Base-by-base conservation (phyloP, 352 stramenopile genomes). In the Phytophthora pini region DNA sequence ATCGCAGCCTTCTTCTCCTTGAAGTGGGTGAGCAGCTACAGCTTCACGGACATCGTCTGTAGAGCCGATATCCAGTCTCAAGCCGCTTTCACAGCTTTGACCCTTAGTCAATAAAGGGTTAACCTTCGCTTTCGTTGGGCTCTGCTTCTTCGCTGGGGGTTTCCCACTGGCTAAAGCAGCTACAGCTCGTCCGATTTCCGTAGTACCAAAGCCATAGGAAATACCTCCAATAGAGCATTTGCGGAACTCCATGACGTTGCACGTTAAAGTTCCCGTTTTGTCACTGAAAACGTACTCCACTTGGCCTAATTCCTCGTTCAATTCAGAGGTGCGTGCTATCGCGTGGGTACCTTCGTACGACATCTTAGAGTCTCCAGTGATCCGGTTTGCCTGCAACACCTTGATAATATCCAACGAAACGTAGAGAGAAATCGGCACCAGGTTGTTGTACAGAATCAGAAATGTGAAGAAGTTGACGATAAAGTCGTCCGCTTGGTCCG, bases 251-350 rank as follows among this genome's bases (percentile, higher is more conserved):
- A 99, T 99, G 17, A 99, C 78, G 79, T 99, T 99, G 73, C 94
- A 96, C 17, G 98, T 99, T 20, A 99, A 81, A 31, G 98, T 99
- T 12, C 98, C 98, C 2, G 98, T 99, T 70, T 99, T 99, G 74
- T 99, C 98, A 27, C 87, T 98, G 75, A 99, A 99, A n/a, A 99
- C 93, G 68, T 99, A 98, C 60, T 98, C 82, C 40, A 99, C 87
- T 80, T 98, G 89, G 0, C 96, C 97, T 15, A 98, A 76, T 49
- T 98, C 90, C 43, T 96, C 92, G 48, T 97, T 97, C n/a, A 98
- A 78, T 38, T 95, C 89, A 17, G 88, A 94, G 2, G 84, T 97
- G 5, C 92, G 76, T 3, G 86, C 89, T n/a, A 91, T 70, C 8
- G 89, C 84, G 5, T 77, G 76, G 2, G 74, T 89, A 44, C 96